Evolutionary conservation across 1,284 basidiomycete genomes (phyloP).

Genomic region (Singerocomus inundabilis): DNA sequence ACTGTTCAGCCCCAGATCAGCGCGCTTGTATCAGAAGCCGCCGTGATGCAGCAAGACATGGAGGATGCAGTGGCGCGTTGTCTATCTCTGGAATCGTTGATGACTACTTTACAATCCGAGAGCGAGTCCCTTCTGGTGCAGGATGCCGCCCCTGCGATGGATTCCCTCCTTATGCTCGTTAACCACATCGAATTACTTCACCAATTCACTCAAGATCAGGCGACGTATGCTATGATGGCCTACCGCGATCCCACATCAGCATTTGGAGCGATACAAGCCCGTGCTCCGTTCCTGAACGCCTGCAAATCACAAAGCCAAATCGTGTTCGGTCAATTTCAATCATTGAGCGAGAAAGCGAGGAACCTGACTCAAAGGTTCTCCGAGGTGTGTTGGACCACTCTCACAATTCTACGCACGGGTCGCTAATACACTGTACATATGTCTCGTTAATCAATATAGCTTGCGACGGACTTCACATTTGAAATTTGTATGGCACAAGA

Average conservation of each 20-base stretch:
- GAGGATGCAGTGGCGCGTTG: background rate
- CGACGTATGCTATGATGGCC: background rate
- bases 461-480: constrained; percentile 15
- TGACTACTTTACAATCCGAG: constrained; percentile 1
- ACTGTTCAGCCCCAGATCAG: constrained; percentile 5
- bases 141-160: constrained; percentile 11
- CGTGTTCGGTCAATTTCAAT: constrained; percentile 8
- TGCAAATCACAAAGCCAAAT: constrained; percentile 12
- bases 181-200: constrained; percentile 11
- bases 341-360: constrained; percentile 9
- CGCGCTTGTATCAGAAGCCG: constrained; percentile 1
- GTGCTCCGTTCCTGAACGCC: constrained; percentile 3
- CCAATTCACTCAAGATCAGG: background rate
- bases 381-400: constrained; percentile 2
- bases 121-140: background rate
- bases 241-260: constrained; percentile 2
- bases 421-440: background rate
- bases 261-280: background rate
- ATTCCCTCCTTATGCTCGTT: constrained; percentile 13
- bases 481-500: constrained; percentile 5
- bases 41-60: constrained; percentile 14
- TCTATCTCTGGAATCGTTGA: background rate
- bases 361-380: constrained; percentile 8
- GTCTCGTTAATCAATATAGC: background rate
- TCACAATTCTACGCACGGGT: background rate